A percentile compares a stretch with the other conserved stretches of the same genome.
phyloP scores from a whole-genome alignment of 2,329 filamentous ascomycete species.

The Lecanoromycetidae sp. region DNA sequence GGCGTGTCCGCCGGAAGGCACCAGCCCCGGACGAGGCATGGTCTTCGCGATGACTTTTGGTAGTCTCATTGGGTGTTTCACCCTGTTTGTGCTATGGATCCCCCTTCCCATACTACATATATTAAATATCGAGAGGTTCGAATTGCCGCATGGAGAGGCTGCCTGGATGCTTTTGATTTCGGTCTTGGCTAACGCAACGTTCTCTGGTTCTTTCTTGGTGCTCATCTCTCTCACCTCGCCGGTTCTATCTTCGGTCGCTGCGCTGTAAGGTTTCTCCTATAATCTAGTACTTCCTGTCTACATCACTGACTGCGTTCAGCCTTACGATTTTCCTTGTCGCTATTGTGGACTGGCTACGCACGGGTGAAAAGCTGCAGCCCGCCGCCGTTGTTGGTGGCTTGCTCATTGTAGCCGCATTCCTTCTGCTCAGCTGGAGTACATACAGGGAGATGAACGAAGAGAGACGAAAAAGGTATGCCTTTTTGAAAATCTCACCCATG shows the following conservation, averaged over 20 bases:
- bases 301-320: slow-evolving; percentile 5
- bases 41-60: slow-evolving; percentile 92
- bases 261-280: slow-evolving; percentile 37
- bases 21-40: slow-evolving; percentile 73
- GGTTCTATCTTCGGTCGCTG: slow-evolving; percentile 82
- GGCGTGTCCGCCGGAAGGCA: slow-evolving; percentile 86
- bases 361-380: slow-evolving; percentile 59
- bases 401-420: slow-evolving; percentile 78
- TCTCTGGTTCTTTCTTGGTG: slow-evolving; percentile 85
- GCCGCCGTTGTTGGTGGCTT: slow-evolving; percentile 72
- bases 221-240: slow-evolving; percentile 87
- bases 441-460: slow-evolving; percentile 90
- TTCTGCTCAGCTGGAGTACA: slow-evolving; percentile 79
- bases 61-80: slow-evolving; percentile 75
- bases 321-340: slow-evolving; percentile 96
- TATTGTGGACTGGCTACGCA: slow-evolving; percentile 76
- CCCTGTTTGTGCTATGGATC: slow-evolving; percentile 78
- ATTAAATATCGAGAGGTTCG: slow-evolving; percentile 68
- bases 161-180: slow-evolving; percentile 70
- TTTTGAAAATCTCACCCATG: background rate
- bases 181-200: slow-evolving; percentile 76
- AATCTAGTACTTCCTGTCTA: background rate
- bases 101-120: slow-evolving; percentile 75
- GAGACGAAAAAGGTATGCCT: slow-evolving; percentile 38
- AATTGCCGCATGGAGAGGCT: slow-evolving; percentile 63